Conservation (phyloP, 495 filamentous ascomycete species). For the Sporormia fimetaria region DNA sequence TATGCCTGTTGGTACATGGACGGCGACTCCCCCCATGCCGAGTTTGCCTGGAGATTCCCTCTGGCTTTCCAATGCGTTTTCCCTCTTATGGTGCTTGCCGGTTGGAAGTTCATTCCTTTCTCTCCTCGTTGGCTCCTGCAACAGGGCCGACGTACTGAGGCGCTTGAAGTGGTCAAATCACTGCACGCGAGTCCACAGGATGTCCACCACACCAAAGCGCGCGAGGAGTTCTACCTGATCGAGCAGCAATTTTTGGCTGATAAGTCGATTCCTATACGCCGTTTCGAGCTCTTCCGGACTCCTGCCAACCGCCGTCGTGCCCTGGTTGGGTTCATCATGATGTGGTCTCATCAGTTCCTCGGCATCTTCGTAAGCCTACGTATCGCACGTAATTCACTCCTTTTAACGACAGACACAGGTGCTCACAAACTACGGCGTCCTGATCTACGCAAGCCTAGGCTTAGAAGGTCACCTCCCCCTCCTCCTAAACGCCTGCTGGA, state of each 20-base stretch:
- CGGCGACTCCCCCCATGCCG: slow-evolving; percentile 27
- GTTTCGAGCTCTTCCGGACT: slow-evolving; percentile 35
- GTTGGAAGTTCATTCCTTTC: slow-evolving; percentile 35
- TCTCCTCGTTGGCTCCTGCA: slow-evolving; percentile 40
- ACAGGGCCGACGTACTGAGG: slow-evolving; percentile 34
- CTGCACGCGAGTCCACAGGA: slow-evolving; percentile 32
- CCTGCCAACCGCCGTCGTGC: slow-evolving; percentile 37
- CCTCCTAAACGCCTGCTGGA: slow-evolving; percentile 40
- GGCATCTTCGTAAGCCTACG: slow-evolving; percentile 35
- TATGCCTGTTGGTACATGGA: slow-evolving; percentile 36
- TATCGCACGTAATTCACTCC: too few relatives aligned
- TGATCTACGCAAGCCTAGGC: slow-evolving; percentile 41
- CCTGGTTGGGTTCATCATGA: slow-evolving; percentile 19
- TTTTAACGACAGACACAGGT: too few relatives aligned
- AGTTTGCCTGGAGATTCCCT: slow-evolving; percentile 38
- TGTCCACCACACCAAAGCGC: slow-evolving; percentile 29
- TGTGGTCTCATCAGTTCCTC: slow-evolving; percentile 27
- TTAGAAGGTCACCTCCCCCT: slow-evolving; percentile 37
- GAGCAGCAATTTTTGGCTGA: slow-evolving; percentile 35
- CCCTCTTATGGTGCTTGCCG: slow-evolving; percentile 34
- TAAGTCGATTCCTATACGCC: slow-evolving; percentile 21
- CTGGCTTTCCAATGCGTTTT: slow-evolving; percentile 37
- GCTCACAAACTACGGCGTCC: slow-evolving; percentile 42
- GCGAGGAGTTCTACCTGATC: slow-evolving; percentile 35
- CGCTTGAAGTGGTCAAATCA: slow-evolving; percentile 28